Conservation (phyloP, 345 rosid genomes). For the Excoecaria agallocha region DNA sequence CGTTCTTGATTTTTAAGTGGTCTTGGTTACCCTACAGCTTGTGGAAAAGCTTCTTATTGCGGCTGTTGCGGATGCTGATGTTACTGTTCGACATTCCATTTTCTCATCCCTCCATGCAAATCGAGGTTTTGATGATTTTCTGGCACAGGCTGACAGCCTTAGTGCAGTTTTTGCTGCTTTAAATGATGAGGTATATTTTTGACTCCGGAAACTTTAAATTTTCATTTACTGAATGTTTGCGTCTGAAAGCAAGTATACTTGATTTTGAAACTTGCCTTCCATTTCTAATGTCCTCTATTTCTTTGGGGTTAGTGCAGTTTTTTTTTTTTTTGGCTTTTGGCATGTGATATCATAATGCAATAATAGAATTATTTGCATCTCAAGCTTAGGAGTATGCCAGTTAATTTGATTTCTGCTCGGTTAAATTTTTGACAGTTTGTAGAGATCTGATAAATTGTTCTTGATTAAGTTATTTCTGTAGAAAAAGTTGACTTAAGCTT, state of each 20-base stretch:
- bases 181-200: slow-evolving; percentile 79
- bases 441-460: background rate
- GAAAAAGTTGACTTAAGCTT: too few relatives aligned
- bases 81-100: slow-evolving; percentile 85
- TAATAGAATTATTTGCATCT: background rate
- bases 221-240: background rate
- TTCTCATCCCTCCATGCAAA: slow-evolving; percentile 74
- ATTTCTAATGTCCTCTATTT: background rate
- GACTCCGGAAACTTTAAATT: background rate
- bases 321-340: background rate
- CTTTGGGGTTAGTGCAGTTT: background rate
- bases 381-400: background rate
- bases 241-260: background rate
- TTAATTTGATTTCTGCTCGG: background rate
- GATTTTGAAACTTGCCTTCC: background rate
- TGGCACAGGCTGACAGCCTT: slow-evolving; percentile 95
- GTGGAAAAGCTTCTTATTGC: slow-evolving; percentile 97
- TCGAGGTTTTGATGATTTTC: slow-evolving; percentile 85
- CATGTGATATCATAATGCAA: background rate
- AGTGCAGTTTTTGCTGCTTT: slow-evolving; percentile 97
- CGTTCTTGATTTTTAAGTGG: slow-evolving; percentile 27
- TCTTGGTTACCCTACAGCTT: slow-evolving; percentile 58
- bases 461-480: too few relatives aligned
- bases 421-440: background rate
- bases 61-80: slow-evolving; percentile 97